These are phyloP conservation scores for Phytophthora meadii DNA, from an alignment of 352 stramenopile genomes.

Conservation along the genomic window DNA sequence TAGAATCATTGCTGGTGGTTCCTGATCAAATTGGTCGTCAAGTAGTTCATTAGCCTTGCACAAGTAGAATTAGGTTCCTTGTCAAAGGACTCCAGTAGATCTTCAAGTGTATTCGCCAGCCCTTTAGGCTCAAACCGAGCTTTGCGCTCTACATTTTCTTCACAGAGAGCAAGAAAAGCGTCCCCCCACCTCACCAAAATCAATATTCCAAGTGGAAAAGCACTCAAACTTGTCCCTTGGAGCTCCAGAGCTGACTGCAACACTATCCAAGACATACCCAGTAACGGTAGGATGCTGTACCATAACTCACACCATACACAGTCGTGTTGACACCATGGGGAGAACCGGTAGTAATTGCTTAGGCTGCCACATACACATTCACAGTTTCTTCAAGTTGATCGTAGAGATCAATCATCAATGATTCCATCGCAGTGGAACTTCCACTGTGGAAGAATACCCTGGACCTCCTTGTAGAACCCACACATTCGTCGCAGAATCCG, in stretches of 20 bases:
- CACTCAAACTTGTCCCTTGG: slow-evolving; percentile 36
- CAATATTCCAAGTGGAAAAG: slow-evolving; percentile 50
- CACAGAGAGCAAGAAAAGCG: slow-evolving; percentile 34
- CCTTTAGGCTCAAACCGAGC: slow-evolving; percentile 19
- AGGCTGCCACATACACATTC: slow-evolving; percentile 50
- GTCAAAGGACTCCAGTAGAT: slow-evolving; percentile 31
- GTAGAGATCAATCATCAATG: slow-evolving; percentile 39
- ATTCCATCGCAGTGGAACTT: slow-evolving; percentile 53
- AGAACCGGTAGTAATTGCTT: slow-evolving; percentile 44
- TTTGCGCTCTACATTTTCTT: slow-evolving; percentile 22
- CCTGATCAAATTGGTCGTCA: slow-evolving; percentile 6
- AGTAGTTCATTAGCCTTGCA: slow-evolving; percentile 13
- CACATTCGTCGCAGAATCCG: slow-evolving; percentile 29
- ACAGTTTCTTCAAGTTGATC: slow-evolving; percentile 26
- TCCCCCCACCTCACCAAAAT: slow-evolving; percentile 43
- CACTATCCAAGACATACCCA: slow-evolving; percentile 55
- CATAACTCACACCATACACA: slow-evolving; percentile 60
- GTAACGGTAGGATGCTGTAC: slow-evolving; percentile 43
- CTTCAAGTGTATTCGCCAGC: slow-evolving; percentile 22
- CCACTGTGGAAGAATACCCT: slow-evolving; percentile 41
- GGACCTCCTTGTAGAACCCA: slow-evolving; percentile 54
- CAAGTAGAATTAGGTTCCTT: slow-evolving; percentile 32
- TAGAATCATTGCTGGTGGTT: slow-evolving; percentile 30
- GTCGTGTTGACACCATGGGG: slow-evolving; percentile 32
- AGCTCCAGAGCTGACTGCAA: slow-evolving; percentile 38